These are phyloP conservation scores for Protea cynaroides DNA, from an alignment of 164 flowering plant species.

Conservation along the genomic window DNA sequence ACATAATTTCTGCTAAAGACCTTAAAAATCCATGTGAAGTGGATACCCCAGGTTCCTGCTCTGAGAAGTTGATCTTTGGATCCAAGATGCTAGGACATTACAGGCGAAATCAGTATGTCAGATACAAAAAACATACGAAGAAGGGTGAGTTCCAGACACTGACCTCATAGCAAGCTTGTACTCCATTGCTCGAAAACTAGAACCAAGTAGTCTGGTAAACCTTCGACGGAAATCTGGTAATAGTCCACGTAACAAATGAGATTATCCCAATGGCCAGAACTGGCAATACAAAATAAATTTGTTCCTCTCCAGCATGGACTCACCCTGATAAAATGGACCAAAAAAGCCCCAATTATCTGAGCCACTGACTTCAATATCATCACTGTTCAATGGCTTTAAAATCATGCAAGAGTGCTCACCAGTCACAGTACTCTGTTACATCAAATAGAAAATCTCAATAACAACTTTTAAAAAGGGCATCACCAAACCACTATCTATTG, in stretches of 20 bases:
- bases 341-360: conserved; percentile 65
- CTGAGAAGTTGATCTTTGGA: conserved; percentile 65
- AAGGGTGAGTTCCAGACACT: conserved; percentile 7
- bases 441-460: conserved; percentile 8
- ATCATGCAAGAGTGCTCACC: conserved; percentile 98
- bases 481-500: conserved; percentile 4
- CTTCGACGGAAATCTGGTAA: conserved; percentile 61
- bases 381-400: conserved; percentile 69
- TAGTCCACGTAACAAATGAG: neutral
- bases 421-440: conserved; percentile 70
- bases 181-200: conserved; percentile 57
- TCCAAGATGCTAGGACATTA: conserved; percentile 58
- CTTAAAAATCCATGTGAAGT: conserved; percentile 32
- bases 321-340: conserved; percentile 75
- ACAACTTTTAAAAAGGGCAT: neutral
- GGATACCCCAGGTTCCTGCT: conserved; percentile 23
- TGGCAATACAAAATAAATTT: neutral
- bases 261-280: conserved; percentile 6
- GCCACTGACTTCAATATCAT: conserved; percentile 58
- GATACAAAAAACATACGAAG: neutral
- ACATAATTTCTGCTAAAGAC: conserved; percentile 30
- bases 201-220: conserved; percentile 41
- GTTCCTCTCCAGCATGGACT: conserved; percentile 1
- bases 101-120: conserved; percentile 14
- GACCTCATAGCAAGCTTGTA: conserved; percentile 92